Conservation (phyloP, 2,329 filamentous ascomycete species). For the Xylariaceae sp. region DNA sequence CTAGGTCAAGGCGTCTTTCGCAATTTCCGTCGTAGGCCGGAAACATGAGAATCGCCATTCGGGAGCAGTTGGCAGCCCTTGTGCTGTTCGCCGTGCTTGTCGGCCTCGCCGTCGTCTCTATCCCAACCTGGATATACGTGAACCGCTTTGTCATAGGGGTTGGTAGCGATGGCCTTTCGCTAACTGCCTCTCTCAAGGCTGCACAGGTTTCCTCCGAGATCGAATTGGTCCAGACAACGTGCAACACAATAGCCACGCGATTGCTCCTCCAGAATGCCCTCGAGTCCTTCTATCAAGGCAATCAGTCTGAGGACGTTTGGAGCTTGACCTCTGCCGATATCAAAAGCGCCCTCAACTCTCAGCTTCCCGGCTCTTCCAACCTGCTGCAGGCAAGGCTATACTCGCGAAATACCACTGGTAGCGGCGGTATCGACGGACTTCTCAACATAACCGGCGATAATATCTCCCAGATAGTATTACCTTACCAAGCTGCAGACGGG, state of each 20-base stretch:
- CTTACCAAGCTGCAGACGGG: slow-evolving; percentile 62
- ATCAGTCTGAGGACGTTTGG: slow-evolving; percentile 64
- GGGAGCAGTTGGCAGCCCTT: slow-evolving; percentile 81
- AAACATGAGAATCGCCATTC: slow-evolving; percentile 81
- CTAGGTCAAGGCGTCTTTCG: slow-evolving; percentile 27
- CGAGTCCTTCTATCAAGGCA: slow-evolving; percentile 55
- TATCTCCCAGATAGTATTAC: slow-evolving; percentile 59
- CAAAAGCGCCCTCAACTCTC: slow-evolving; percentile 67
- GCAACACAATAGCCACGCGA: slow-evolving; percentile 70
- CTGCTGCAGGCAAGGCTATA: slow-evolving; percentile 76
- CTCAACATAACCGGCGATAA: slow-evolving; percentile 64
- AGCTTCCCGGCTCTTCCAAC: slow-evolving; percentile 51
- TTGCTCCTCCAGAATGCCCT: slow-evolving; percentile 61
- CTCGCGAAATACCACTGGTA: slow-evolving; percentile 66
- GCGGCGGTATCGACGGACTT: slow-evolving; percentile 50
- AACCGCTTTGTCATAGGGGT: slow-evolving; percentile 56
- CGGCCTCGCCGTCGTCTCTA: slow-evolving; percentile 75
- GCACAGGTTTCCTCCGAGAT: slow-evolving; percentile 79
- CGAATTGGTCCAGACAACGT: slow-evolving; percentile 75
- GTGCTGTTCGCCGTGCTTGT: slow-evolving; percentile 76
- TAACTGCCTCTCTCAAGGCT: slow-evolving; percentile 86
- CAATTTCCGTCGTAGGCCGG: slow-evolving; percentile 37
- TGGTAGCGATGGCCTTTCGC: slow-evolving; percentile 64
- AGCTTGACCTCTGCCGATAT: slow-evolving; percentile 63
- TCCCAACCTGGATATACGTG: slow-evolving; percentile 71